Evolutionary conservation across 768 basidiomycete genomes (phyloP).

Genomic region (Mycena venus): DNA sequence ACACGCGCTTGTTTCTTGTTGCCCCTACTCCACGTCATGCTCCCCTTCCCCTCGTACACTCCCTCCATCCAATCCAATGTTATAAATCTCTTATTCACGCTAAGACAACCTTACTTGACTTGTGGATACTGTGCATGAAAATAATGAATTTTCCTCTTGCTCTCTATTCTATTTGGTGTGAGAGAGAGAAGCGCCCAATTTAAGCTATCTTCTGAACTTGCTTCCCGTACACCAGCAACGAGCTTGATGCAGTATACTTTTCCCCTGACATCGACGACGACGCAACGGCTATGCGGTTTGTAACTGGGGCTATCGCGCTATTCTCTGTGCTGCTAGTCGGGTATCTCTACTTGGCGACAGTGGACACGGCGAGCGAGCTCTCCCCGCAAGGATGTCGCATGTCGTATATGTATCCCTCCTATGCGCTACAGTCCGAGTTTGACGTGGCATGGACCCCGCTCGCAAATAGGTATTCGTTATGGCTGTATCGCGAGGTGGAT

Average conservation of each 20-base stretch:
- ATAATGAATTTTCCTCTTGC: constrained; percentile 29
- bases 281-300: constrained; percentile 23
- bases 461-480: constrained; percentile 84
- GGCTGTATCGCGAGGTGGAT: constrained; percentile 85
- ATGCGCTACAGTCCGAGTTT: constrained; percentile 79
- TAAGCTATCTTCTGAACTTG: neutral
- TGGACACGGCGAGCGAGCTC: constrained; percentile 61
- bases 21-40: constrained; percentile 39
- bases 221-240: neutral
- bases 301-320: constrained; percentile 51
- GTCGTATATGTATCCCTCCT: constrained; percentile 97
- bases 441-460: constrained; percentile 79
- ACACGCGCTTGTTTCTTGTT: constrained; percentile 32
- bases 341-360: constrained; percentile 58
- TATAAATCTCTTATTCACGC: constrained; percentile 30
- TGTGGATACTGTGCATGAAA: constrained; percentile 17
- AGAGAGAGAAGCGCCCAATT: neutral
- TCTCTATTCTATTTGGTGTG: neutral
- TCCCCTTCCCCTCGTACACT: constrained; percentile 42
- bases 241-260: constrained; percentile 7
- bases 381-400: constrained; percentile 95
- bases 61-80: constrained; percentile 26
- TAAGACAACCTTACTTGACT: neutral
- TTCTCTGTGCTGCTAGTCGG: constrained; percentile 50
- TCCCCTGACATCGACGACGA: constrained; percentile 6